A percentile compares a stretch with the other conserved stretches of the same genome.
Evolutionary conservation across 208 protist species (phyloP).

Genomic region (Leptomonas pyrrhocoris): DNA sequence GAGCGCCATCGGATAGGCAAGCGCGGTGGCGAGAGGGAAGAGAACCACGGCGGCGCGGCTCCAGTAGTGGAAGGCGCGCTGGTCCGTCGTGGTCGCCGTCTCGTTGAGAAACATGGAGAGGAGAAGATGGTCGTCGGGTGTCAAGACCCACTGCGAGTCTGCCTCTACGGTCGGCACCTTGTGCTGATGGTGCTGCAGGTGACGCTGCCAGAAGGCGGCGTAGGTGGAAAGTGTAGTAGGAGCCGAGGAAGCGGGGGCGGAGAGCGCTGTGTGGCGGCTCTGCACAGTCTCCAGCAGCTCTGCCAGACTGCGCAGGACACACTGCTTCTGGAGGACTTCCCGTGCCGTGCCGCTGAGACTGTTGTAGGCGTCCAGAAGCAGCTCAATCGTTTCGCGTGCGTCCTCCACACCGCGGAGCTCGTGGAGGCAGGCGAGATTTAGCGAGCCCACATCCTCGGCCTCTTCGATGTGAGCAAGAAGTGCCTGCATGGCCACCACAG

Average conservation of each 20-base stretch:
- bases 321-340: slow-evolving; percentile 28
- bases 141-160: slow-evolving; percentile 16
- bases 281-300: slow-evolving; percentile 25
- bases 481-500: slow-evolving; percentile 23
- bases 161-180: neutral
- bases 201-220: slow-evolving; percentile 4
- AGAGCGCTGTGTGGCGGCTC: neutral
- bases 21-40: slow-evolving; percentile 29
- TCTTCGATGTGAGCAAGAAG: slow-evolving; percentile 17
- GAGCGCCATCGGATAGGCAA: slow-evolving; percentile 34
- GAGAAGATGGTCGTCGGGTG: slow-evolving; percentile 52
- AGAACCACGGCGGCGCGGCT: slow-evolving; percentile 35
- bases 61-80: slow-evolving; percentile 27
- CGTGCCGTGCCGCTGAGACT: slow-evolving; percentile 16
- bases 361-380: slow-evolving; percentile 57
- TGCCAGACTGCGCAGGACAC: slow-evolving; percentile 40
- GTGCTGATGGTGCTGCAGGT: neutral
- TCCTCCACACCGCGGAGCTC: slow-evolving; percentile 19
- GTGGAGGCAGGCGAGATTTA: slow-evolving; percentile 27
- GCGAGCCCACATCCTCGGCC: slow-evolving; percentile 7
- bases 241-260: neutral
- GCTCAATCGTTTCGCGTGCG: slow-evolving; percentile 29
- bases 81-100: slow-evolving; percentile 48
- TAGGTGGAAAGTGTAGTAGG: neutral
- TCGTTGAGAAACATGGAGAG: slow-evolving; percentile 73